These are phyloP conservation scores for Xerocomus potaroensis DNA, from an alignment of 768 basidiomycete genomes.

Conservation along the genomic window DNA sequence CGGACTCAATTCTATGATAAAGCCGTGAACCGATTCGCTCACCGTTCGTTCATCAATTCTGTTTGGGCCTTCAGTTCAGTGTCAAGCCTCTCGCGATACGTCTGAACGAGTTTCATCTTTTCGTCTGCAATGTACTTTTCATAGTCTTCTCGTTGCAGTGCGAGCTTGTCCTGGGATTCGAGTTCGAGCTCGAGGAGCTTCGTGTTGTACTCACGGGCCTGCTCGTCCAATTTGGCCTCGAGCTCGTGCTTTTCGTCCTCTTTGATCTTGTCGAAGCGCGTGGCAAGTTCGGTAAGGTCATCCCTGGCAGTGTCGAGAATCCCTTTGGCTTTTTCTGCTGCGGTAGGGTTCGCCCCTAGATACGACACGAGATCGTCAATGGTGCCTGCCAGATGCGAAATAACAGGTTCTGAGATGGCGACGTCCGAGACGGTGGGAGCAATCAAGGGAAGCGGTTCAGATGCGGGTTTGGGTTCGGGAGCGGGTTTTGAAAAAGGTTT, in stretches of 20 bases:
- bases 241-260: slow-evolving; percentile 73
- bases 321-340: slow-evolving; percentile 61
- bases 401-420: slow-evolving; percentile 79
- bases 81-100: slow-evolving; percentile 84
- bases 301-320: slow-evolving; percentile 77
- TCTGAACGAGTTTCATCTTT: slow-evolving; percentile 61
- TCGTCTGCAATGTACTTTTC: slow-evolving; percentile 78
- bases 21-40: slow-evolving; percentile 14
- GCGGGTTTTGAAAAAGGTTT: slow-evolving; percentile 41
- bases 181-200: slow-evolving; percentile 81
- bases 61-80: slow-evolving; percentile 83
- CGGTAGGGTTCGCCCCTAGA: slow-evolving; percentile 68
- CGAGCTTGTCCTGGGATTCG: slow-evolving; percentile 80
- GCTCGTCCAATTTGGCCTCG: slow-evolving; percentile 68
- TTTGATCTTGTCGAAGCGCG: slow-evolving; percentile 73
- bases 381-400: slow-evolving; percentile 85
- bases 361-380: slow-evolving; percentile 90
- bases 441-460: slow-evolving; percentile 62
- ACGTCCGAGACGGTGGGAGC: slow-evolving; percentile 76
- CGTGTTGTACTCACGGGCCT: slow-evolving; percentile 76
- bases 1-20: not conserved
- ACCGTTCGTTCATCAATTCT: slow-evolving; percentile 94
- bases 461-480: slow-evolving; percentile 17
- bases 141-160: slow-evolving; percentile 82
- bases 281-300: slow-evolving; percentile 75